Evolutionary conservation across 768 basidiomycete species (phyloP).

Genomic region (Filobasidium wieringae): DNA sequence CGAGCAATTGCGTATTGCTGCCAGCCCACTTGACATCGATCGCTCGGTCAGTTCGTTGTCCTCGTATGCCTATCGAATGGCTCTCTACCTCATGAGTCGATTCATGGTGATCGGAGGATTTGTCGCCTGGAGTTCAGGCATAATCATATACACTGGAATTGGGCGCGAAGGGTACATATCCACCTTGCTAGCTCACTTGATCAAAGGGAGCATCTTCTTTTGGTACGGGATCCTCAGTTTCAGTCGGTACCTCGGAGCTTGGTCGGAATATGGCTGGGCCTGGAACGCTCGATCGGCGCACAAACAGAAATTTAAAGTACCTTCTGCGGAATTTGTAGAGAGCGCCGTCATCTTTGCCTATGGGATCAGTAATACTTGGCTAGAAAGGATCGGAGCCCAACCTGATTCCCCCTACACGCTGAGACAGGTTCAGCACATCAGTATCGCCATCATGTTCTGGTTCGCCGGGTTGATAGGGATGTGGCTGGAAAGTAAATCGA

Average conservation of each 20-base stretch:
- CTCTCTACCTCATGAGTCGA: conserved; percentile 45
- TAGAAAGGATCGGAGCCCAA: conserved; percentile 82
- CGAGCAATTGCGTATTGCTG: too few species aligned
- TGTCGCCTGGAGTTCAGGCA: conserved; percentile 54
- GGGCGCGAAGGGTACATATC: conserved; percentile 69
- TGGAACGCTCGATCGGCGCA: conserved; percentile 54
- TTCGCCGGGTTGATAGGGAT: conserved; percentile 82
- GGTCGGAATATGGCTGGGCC: conserved; percentile 79
- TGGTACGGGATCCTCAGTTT: conserved; percentile 78
- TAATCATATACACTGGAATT: conserved; percentile 73
- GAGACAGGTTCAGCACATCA: conserved; percentile 86
- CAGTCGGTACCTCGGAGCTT: conserved; percentile 86
- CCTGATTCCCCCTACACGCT: conserved; percentile 74
- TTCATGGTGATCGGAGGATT: conserved; percentile 61
- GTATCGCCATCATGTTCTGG: conserved; percentile 78
- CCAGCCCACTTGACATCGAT: too few species aligned
- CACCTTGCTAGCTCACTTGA: conserved; percentile 66
- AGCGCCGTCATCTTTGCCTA: conserved; percentile 60
- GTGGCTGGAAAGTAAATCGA: conserved; percentile 65
- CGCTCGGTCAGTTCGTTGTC: too few species aligned
- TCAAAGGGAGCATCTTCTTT: conserved; percentile 82
- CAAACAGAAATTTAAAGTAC: conserved; percentile 18
- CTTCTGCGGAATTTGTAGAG: conserved; percentile 40
- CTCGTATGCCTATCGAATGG: too few species aligned
- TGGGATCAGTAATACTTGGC: conserved; percentile 85